These are phyloP conservation scores for Lipomyces orientalis DNA, from an alignment of 805 yeast genomes.

Conservation along the genomic window DNA sequence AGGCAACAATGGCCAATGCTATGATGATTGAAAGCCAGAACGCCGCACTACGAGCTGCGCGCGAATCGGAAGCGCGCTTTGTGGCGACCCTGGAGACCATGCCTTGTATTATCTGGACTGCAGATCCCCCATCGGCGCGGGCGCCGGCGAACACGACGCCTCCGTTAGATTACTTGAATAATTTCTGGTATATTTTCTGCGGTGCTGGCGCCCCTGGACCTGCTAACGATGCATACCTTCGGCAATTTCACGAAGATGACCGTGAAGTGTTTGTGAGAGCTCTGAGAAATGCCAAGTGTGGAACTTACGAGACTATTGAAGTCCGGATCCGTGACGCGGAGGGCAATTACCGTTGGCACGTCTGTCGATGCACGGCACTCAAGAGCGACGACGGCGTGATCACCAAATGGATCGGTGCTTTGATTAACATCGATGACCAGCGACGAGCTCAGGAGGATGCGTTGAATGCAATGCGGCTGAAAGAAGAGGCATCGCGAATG, in stretches of 20 bases:
- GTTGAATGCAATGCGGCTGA: conserved; percentile 31
- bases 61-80: conserved; percentile 38
- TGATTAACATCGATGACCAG: conserved; percentile 38
- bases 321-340: conserved; percentile 26
- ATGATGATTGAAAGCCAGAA: conserved; percentile 38
- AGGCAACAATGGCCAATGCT: conserved; percentile 39
- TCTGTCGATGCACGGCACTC: conserved; percentile 35
- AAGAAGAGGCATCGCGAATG: conserved; percentile 38
- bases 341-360: conserved; percentile 37
- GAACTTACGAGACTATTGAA: conserved; percentile 31
- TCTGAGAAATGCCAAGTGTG: conserved; percentile 19
- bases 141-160: conserved; percentile 7
- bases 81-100: conserved; percentile 38
- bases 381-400: conserved; percentile 29
- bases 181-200: conserved; percentile 35
- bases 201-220: conserved; percentile 36
- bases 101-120: conserved; percentile 39
- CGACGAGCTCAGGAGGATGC: conserved; percentile 39
- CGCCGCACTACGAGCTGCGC: conserved; percentile 32
- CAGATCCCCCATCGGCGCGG: conserved; percentile 24
- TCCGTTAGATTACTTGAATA: conserved; percentile 32
- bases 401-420: conserved; percentile 37
- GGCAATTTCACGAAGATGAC: conserved; percentile 35
- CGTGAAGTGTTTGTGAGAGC: conserved; percentile 21
- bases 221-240: conserved; percentile 28